A percentile compares a stretch with the other conserved stretches of the same genome.
Evolutionary conservation across 331 rosid genomes (phyloP).

Genomic region (Quercus tomentella): DNA sequence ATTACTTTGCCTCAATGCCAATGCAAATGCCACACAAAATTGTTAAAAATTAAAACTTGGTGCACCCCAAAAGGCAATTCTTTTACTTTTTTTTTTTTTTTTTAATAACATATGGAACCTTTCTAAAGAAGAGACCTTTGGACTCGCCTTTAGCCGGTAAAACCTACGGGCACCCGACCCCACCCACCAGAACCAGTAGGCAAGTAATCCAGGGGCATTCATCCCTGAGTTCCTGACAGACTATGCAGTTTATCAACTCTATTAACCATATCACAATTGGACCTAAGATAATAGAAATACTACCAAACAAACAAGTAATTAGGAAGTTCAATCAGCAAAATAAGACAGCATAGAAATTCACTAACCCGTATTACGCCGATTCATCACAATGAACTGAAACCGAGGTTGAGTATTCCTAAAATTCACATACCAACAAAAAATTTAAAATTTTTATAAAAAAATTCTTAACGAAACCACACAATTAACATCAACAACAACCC

Average conservation of each 20-base stretch:
- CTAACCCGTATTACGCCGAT: constrained; percentile 92
- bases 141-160: no score
- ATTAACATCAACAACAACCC: not conserved
- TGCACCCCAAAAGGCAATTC: not conserved
- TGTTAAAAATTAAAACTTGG: not conserved
- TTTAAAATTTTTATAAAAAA: not conserved
- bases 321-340: not conserved
- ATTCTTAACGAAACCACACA: constrained; percentile 4
- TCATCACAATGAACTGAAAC: constrained; percentile 98
- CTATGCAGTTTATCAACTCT: not conserved
- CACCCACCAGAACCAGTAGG: no score
- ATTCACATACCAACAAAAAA: not conserved
- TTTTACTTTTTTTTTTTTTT: no score
- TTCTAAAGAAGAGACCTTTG: no score
- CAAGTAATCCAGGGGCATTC: no score
- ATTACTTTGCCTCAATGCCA: not conserved
- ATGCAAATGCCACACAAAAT: no score
- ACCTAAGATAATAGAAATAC: not conserved
- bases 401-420: constrained; percentile 91
- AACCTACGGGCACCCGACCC: no score
- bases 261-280: not conserved
- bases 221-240: no score
- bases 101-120: no score
- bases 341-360: not conserved
- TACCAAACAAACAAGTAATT: not conserved